These are phyloP conservation scores for Candida chauliodis DNA, from an alignment of 805 yeast genomes.

Conservation along the genomic window DNA sequence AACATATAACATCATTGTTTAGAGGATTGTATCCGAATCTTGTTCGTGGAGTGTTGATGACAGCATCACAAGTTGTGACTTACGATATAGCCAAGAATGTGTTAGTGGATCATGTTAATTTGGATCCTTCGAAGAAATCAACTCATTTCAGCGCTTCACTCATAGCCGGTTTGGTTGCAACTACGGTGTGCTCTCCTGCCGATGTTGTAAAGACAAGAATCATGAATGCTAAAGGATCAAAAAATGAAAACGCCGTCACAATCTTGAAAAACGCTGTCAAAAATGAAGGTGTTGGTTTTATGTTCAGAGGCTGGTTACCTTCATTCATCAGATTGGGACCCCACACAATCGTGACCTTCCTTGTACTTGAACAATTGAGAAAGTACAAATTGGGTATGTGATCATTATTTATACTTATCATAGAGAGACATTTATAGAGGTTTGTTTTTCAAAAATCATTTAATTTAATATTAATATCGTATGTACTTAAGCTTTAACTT, in stretches of 20 bases:
- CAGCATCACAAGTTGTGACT: conserved; percentile 86
- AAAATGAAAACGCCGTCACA: conserved; percentile 42
- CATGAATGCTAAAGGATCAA: conserved; percentile 59
- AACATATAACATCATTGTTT: conserved; percentile 56
- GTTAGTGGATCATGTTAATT: conserved; percentile 45
- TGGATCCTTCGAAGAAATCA: conserved; percentile 57
- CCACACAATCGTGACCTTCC: conserved; percentile 65
- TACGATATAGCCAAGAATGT: conserved; percentile 70
- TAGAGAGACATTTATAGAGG: conserved; percentile 4
- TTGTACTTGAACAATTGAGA: conserved; percentile 65
- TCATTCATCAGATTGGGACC: conserved; percentile 85
- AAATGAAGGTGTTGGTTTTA: conserved; percentile 70
- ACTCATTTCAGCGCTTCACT: conserved; percentile 80
- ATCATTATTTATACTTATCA: no score
- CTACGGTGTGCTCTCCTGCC: conserved; percentile 90
- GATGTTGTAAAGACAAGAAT: conserved; percentile 87
- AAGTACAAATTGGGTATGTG: conserved; percentile 49
- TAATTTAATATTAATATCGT: background rate
- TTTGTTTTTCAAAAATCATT: no score
- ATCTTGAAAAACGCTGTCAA: conserved; percentile 55
- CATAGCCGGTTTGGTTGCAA: conserved; percentile 82
- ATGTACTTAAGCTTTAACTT: conserved; percentile 16
- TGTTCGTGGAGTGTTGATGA: conserved; percentile 80
- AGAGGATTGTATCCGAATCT: conserved; percentile 78
- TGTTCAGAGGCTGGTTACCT: conserved; percentile 91